Conservation (phyloP, 768 basidiomycete species). For the Amanita rubescens region DNA sequence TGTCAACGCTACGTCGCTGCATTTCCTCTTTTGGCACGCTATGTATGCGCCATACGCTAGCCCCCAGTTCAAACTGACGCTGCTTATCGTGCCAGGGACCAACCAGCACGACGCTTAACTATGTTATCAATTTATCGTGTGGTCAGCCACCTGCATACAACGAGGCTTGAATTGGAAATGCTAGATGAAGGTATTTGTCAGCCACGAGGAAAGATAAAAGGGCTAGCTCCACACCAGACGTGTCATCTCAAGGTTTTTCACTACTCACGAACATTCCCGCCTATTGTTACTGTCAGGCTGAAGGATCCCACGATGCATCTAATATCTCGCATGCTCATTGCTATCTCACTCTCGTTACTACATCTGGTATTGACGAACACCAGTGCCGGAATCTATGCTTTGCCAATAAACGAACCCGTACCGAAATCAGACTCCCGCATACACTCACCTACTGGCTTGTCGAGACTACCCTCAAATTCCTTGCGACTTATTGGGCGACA, state of each 20-base stretch:
- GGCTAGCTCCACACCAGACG: background rate
- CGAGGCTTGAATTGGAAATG: background rate
- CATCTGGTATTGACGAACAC: background rate
- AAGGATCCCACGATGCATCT: constrained; percentile 2
- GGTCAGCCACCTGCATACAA: background rate
- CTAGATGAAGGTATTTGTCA: constrained; percentile 2
- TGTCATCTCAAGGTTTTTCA: background rate
- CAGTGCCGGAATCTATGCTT: background rate
- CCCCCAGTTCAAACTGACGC: too few relatives aligned
- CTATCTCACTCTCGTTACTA: background rate
- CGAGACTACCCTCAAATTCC: background rate
- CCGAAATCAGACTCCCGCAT: background rate
- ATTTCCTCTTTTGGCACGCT: constrained; percentile 3
- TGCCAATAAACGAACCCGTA: background rate
- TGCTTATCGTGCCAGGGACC: too few relatives aligned
- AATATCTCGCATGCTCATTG: background rate
- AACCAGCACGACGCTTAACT: too few relatives aligned
- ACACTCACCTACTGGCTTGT: background rate
- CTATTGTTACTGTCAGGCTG: background rate
- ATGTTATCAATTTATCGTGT: background rate
- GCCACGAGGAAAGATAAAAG: background rate
- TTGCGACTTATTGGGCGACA: background rate
- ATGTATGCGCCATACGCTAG: background rate
- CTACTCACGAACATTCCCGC: background rate
- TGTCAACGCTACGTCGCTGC: background rate